Evolutionary conservation across 1,284 basidiomycete genomes (phyloP), one percentile per base, ranked within the genome.

Genomic region (Ustilago curta): DNA sequence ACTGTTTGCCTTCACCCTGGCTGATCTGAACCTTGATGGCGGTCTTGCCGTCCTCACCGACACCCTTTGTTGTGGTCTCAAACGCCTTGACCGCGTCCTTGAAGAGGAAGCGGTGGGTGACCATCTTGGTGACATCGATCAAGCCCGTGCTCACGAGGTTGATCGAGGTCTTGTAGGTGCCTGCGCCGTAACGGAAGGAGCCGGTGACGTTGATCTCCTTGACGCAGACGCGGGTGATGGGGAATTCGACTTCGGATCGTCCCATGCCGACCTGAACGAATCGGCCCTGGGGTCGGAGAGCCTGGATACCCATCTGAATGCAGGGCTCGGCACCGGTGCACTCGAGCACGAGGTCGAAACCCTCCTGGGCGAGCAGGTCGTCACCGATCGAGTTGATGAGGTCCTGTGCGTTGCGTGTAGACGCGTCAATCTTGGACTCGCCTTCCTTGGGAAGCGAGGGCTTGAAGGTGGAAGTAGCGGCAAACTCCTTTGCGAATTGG

Each of bases 101-200:
- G 79, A 88, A 88, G 40, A 85, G 73, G 83, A 87, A 88, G 4
- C 85, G 79, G 52, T 75, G 84, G 86, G 80, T 84, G 91, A 90
- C 93, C 88, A 86, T 88, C 18, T 87, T 87, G 60, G 87, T 87
- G 63, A 89, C 86, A 73, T 89, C 86, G 70, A 90, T 85, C 59
- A 87, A 79, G 14, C 88, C 87, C 23, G 87, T 84, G 51, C 87
- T 85, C 50, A 88, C 88, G 37, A 90, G 85, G 42, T 87, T 86
- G 69, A 89, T 88, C 35, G 88, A 87, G n/a, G 88, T 85, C n/a
- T 85, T 83, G 77, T 88, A 88, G 50, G 92, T 91, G 27, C 92
- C 93, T 49, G 92, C 90, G 11, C 91, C 92, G 76, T 92, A 94
- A 70, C 93, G 91, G 91, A 95, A 94, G 18, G 92, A 93, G 35